Conservation (phyloP, 2,329 filamentous ascomycete genomes). For the Fusarium aywerte region DNA sequence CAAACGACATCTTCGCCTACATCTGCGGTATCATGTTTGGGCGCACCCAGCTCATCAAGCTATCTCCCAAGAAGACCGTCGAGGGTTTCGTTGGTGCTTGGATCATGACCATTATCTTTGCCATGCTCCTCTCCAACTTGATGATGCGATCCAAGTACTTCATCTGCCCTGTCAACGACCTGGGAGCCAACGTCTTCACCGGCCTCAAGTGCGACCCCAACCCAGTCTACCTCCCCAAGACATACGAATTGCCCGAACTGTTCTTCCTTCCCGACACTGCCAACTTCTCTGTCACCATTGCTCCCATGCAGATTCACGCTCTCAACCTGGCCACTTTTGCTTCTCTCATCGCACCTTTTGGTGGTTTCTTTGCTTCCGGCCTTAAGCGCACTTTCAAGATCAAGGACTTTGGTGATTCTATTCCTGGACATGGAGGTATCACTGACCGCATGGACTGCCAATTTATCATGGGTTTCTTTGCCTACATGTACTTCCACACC, state of each 20-base stretch:
- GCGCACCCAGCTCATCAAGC: conserved; percentile 94
- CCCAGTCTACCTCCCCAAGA: conserved; percentile 85
- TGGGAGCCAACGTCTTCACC: conserved; percentile 92
- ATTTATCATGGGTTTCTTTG: conserved; percentile 99
- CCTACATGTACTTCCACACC: conserved; percentile 98
- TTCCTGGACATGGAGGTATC: conserved; percentile 96
- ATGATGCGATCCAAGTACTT: conserved; percentile 96
- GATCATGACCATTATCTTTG: conserved; percentile 93
- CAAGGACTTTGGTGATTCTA: conserved; percentile 99
- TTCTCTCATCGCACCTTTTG: conserved; percentile 95
- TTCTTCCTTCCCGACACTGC: conserved; percentile 72
- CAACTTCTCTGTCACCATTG: conserved; percentile 75
- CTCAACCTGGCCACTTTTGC: conserved; percentile 92
- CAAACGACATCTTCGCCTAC: conserved; percentile 98
- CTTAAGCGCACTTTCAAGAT: conserved; percentile 99
- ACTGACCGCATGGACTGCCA: conserved; percentile 99
- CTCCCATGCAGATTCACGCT: conserved; percentile 94
- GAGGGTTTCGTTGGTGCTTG: conserved; percentile 97
- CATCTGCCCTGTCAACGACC: conserved; percentile 95
- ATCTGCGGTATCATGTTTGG: conserved; percentile 98
- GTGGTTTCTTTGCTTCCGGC: conserved; percentile 97
- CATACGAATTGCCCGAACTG: conserved; percentile 77
- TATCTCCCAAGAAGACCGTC: conserved; percentile 98
- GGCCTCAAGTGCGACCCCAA: conserved; percentile 91
- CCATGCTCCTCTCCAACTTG: conserved; percentile 81